Percentiles rank a stretch among this genome's conserved stretches.
Evolutionary conservation across 768 basidiomycete species (phyloP).

Genomic region (Collybia mongolica): DNA sequence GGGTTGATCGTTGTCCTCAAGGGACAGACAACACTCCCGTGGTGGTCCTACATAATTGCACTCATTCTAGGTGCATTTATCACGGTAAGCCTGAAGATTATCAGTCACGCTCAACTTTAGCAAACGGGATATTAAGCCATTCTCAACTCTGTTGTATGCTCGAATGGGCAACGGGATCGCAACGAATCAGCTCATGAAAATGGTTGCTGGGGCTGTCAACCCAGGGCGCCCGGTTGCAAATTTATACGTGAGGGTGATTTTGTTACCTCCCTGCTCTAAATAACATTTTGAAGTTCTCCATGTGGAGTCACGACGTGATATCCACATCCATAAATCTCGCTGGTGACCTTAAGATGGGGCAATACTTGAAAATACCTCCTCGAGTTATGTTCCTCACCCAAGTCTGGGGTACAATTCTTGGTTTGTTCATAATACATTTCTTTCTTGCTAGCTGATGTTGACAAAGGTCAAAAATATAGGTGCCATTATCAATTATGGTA

Average conservation of each 20-base stretch:
- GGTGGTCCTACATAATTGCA: slow-evolving; percentile 62
- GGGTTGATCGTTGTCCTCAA: slow-evolving; percentile 56
- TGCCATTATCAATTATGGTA: slow-evolving; percentile 37
- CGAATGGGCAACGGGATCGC: slow-evolving; percentile 63
- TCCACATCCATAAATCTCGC: slow-evolving; percentile 52
- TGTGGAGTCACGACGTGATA: slow-evolving; percentile 68
- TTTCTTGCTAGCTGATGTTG: background rate
- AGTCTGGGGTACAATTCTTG: slow-evolving; percentile 64
- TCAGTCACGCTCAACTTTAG: background rate
- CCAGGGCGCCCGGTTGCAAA: slow-evolving; percentile 69
- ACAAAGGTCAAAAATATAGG: slow-evolving; percentile 18
- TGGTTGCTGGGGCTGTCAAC: slow-evolving; percentile 59
- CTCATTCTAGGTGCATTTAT: slow-evolving; percentile 48
- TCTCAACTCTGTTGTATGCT: slow-evolving; percentile 54
- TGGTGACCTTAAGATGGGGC: slow-evolving; percentile 69
- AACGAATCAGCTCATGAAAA: slow-evolving; percentile 63
- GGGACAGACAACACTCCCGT: slow-evolving; percentile 60
- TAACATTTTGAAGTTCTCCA: slow-evolving; percentile 45
- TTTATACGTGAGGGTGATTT: slow-evolving; percentile 47
- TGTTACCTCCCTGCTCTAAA: background rate
- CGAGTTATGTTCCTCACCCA: slow-evolving; percentile 43
- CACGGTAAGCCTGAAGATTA: slow-evolving; percentile 21
- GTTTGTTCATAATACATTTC: slow-evolving; percentile 15
- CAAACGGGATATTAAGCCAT: slow-evolving; percentile 32
- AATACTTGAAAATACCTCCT: slow-evolving; percentile 41